Conservation (phyloP, 441 rosid species). For the Manihot esculenta region DNA sequence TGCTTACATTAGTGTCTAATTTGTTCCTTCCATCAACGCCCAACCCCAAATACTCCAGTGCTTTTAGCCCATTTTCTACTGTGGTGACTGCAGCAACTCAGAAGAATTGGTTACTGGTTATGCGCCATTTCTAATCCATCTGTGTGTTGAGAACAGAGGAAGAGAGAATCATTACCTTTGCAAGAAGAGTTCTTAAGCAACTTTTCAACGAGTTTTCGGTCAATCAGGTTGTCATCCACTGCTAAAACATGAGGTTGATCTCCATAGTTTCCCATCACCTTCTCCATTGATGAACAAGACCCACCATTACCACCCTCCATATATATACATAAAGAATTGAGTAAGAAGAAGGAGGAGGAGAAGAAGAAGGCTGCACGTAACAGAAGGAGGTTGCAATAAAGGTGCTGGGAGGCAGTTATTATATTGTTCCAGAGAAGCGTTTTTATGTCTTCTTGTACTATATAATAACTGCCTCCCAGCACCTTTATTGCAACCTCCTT, state of each 20-base stretch:
- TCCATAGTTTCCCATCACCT: constrained; percentile 24
- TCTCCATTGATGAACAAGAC: constrained; percentile 33
- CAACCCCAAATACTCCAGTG: constrained; percentile 68
- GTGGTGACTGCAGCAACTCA: constrained; percentile 63
- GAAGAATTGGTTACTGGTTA: not conserved
- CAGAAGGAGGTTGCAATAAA: not conserved
- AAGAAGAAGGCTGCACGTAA: constrained; percentile 9
- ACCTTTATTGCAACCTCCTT: not conserved
- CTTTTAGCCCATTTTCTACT: constrained; percentile 73
- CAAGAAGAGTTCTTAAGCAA: constrained; percentile 78
- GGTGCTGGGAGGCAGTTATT: not conserved
- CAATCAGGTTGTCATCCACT: constrained; percentile 82
- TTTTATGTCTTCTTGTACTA: too few species aligned
- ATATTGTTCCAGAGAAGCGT: too few species aligned
- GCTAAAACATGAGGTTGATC: constrained; percentile 76
- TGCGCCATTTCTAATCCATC: not conserved
- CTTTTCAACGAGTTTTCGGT: constrained; percentile 68
- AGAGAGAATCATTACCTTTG: constrained; percentile 47
- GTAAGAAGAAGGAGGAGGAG: not conserved
- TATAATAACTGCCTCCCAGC: not conserved
- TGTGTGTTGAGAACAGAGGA: not conserved
- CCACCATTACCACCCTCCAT: constrained; percentile 24
- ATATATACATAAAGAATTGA: too few species aligned
- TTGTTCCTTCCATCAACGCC: constrained; percentile 36
- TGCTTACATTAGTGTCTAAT: constrained; percentile 27